Base-by-base conservation (phyloP, 441 rosid genomes). In the Croton setiger region DNA sequence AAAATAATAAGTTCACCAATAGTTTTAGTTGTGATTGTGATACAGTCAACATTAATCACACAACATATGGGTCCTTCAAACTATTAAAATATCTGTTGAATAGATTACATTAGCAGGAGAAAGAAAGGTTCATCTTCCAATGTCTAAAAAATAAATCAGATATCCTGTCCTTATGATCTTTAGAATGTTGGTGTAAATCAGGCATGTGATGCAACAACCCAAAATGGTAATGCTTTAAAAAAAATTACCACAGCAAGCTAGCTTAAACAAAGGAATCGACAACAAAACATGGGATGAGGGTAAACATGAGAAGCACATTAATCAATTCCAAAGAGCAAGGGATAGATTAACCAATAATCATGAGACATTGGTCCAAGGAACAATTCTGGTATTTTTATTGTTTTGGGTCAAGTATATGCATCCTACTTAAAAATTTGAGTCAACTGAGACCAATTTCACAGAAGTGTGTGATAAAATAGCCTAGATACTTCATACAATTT, bases 51-150 rank as follows among this genome's bases (percentile, higher is more conserved):
- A 58, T 23, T 60, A 9, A 7, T 2, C 14, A 57, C 9, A 52
- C 68, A 60, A 48, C 20, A 53, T 27, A 41, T 4, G 31, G 45
- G 49, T 15, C 12, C 39, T 41, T 54, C 33, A 33, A 27, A 20
- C 61, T 59, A 71, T 18, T 8, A 52, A 18, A 17, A 60, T 35
- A 43, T 54, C 37, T 36, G 6, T 7, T 3, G n/a, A 13, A 52
- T 27, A 49, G 18, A 63, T 15, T 18, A 13, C 53, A 35, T 52
- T 20, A 13, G 14, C 11, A 36, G 10, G 53, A 2, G 60, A 2
- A 35, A 33, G 37, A 64, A 57, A 43, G 56, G 8, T 35, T 52
- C 37, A 63, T 63, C 52, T 63, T 15, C 44, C 13, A 31, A 60
- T 44, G 66, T 56, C 49, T 68, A 8, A 54, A 71, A 8, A 20